Conservation (phyloP, 805 yeast genomes). For the Kodamaea fukazawae region DNA sequence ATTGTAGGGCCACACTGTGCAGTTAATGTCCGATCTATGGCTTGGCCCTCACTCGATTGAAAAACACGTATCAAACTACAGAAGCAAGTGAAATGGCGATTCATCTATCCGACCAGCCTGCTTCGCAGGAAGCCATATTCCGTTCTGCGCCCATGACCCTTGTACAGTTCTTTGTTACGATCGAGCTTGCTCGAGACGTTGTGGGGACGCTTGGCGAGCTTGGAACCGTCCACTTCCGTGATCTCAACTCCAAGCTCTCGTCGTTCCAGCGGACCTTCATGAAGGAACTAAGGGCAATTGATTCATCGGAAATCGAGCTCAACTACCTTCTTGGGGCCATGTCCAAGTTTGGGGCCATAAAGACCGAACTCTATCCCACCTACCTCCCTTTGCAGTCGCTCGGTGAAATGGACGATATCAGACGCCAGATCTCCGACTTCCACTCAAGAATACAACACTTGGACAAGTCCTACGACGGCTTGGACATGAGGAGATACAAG, state of each 20-base stretch:
- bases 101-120: not conserved
- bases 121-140: conserved; percentile 35
- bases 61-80: not conserved
- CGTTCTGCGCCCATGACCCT: conserved; percentile 49
- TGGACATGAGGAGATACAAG: conserved; percentile 23
- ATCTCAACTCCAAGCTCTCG: conserved; percentile 47
- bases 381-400: conserved; percentile 2
- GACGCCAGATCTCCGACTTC: conserved; percentile 21
- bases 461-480: conserved; percentile 29
- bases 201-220: conserved; percentile 36
- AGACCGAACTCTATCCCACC: conserved; percentile 17
- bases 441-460: conserved; percentile 35
- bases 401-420: conserved; percentile 24
- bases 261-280: conserved; percentile 47
- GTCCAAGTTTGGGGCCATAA: conserved; percentile 28
- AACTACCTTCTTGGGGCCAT: conserved; percentile 25
- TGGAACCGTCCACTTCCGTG: conserved; percentile 44
- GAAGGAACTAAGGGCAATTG: conserved; percentile 38
- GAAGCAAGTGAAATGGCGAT: not conserved
- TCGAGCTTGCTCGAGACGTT: conserved; percentile 44
- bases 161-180: conserved; percentile 48
- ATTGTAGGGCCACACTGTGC: no score
- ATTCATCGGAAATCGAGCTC: conserved; percentile 31
- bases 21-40: not conserved
- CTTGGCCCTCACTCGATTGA: not conserved